Base-by-base conservation (phyloP, 768 basidiomycete genomes). In the Rhodotorula sphaerocarpa region DNA sequence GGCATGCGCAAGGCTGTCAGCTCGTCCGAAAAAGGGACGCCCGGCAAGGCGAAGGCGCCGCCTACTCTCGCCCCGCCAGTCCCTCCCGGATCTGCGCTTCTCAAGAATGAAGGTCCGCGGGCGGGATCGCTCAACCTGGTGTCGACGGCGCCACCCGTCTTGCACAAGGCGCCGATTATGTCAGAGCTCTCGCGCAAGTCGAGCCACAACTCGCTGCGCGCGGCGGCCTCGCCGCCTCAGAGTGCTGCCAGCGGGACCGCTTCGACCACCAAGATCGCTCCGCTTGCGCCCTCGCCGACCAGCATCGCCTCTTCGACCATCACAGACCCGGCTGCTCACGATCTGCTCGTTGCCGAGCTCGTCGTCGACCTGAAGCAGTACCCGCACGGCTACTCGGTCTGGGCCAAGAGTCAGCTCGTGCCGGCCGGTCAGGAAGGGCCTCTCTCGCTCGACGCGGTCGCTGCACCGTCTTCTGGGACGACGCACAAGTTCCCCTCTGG, bases 341-440 rank as follows among this genome's bases (percentile, higher is more conserved):
- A 93, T 73, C 75, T 90, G 50, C 75, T 90, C 25, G 82, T 90
- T 23, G 82, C 82, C 3, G 90, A 93, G 75, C 72, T 90, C 34
- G 81, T 90, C 31, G 79, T 90, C 31, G 88, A 91, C 75, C 83
- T 86, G 57, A 86, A 85, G 73, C 77, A 87, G 61, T 90, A 87
- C 75, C 82, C 85, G 0, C 79, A 80, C 45, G 88, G 88, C n/a
- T 90, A 88, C 65, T 78, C 80, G 31, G 78, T 87, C 31, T 65
- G 59, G 3, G 47, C 50, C 7, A 50, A 48, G 31, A 57, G 59
- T 0, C 42, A 55, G 39, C 57, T 61, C 28, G 20, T 21, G 28
- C 25, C 47, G 18, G 28, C 43, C 15, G 59, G 61, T 7, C 53
- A 69, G n/a, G 66, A 67, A 25, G 70, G 66, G 10, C 31, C 76